Evolutionary conservation across 805 yeast genomes (phyloP).

Genomic region (Lipomyces sp.): DNA sequence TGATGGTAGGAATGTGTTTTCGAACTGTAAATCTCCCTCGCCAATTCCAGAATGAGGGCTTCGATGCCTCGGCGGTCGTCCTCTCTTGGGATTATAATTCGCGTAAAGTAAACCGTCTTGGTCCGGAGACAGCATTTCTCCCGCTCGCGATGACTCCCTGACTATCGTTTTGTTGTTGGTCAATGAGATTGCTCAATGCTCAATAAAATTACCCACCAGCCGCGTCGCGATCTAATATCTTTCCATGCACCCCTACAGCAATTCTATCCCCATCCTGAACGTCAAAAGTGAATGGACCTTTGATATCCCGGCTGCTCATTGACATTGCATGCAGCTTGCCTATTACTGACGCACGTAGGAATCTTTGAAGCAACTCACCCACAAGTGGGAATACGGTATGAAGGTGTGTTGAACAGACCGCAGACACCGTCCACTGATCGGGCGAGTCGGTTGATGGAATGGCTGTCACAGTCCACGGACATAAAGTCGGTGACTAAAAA

Average conservation of each 20-base stretch:
- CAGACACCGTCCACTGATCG: neutral
- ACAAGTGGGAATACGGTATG: neutral
- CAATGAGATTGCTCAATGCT: neutral
- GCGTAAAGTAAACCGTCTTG: neutral
- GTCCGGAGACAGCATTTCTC: neutral
- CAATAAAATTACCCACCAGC: neutral
- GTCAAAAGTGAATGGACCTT: slow-evolving; percentile 2
- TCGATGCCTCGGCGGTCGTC: slow-evolving; percentile 4
- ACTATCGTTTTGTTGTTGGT: neutral
- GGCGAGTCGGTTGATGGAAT: neutral
- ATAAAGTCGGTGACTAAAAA: neutral
- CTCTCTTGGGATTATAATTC: neutral
- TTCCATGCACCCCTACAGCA: neutral
- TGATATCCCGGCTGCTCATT: neutral
- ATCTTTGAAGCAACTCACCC: neutral
- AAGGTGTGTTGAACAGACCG: neutral
- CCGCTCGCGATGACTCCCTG: neutral
- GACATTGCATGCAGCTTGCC: neutral
- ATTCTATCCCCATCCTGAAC: slow-evolving; percentile 1
- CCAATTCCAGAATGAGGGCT: neutral
- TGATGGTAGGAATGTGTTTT: neutral
- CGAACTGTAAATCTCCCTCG: neutral
- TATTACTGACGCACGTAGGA: neutral
- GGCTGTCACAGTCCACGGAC: slow-evolving; percentile 7
- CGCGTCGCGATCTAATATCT: neutral